These are phyloP conservation scores for Staphylotrichum tortipilum DNA, from an alignment of 495 filamentous ascomycete genomes.

Conservation along the genomic window DNA sequence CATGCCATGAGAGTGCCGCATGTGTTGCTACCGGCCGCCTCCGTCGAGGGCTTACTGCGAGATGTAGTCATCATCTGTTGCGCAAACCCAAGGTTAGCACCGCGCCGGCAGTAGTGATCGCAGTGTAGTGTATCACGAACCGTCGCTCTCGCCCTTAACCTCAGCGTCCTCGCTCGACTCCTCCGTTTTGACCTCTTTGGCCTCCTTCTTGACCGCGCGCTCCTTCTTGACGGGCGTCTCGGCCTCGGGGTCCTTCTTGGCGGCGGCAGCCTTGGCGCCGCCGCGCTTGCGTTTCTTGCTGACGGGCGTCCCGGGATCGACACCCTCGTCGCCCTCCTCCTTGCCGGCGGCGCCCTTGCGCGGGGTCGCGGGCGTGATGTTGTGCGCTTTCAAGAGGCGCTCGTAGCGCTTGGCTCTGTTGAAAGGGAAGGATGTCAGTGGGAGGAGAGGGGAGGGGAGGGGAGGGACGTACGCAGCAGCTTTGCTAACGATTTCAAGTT, in stretches of 20 bases:
- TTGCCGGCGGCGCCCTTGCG: not conserved
- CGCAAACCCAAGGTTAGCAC: not conserved
- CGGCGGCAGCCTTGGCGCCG: not conserved
- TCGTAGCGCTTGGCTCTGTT: constrained; percentile 56
- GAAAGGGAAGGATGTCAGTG: not conserved
- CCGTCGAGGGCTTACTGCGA: constrained; percentile 1
- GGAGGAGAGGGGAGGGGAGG: not conserved
- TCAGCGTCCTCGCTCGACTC: not conserved
- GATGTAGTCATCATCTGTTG: not conserved
- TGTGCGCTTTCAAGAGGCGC: constrained; percentile 52
- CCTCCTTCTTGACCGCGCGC: not conserved
- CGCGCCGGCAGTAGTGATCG: not conserved
- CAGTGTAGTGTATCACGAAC: constrained; percentile 4
- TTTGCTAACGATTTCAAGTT: constrained; percentile 52
- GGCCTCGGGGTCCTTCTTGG: not conserved
- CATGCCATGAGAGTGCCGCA: not conserved
- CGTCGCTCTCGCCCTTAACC: constrained; percentile 8
- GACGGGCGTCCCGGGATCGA: not conserved
- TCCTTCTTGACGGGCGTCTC: not conserved
- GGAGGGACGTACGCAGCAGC: constrained; percentile 58
- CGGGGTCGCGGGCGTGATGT: constrained; percentile 21
- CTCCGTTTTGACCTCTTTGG: not conserved
- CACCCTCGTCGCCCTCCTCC: not conserved
- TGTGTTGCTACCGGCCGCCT: no score
- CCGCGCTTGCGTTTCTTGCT: constrained; percentile 5